These are phyloP conservation scores for Dactylellina leptospora DNA, from an alignment of 2,329 filamentous ascomycete species.

Conservation along the genomic window DNA sequence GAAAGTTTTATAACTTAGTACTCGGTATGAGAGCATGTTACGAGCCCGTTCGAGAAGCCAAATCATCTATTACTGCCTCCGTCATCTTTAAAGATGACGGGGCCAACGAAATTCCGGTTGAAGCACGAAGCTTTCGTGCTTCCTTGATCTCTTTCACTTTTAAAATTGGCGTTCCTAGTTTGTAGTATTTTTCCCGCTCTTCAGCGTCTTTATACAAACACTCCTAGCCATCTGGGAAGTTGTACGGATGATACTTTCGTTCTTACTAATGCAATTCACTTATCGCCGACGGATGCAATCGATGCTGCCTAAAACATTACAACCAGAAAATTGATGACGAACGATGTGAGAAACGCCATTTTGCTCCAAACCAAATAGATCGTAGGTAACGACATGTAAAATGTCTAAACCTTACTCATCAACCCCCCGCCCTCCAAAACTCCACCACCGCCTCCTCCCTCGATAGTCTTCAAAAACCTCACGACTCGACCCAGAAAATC, in stretches of 20 bases:
- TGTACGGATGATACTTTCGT: not conserved
- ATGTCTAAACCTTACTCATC: constrained; percentile 27
- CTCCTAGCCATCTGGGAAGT: not conserved
- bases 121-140: too few species aligned
- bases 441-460: constrained; percentile 2
- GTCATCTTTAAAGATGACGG: too few species aligned
- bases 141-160: constrained; percentile 9
- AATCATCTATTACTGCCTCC: constrained; percentile 13
- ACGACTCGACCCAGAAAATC: constrained; percentile 66
- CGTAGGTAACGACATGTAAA: not conserved
- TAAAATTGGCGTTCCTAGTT: constrained; percentile 17
- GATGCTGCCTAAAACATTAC: not conserved
- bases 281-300: constrained; percentile 4
- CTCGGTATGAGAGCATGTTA: not conserved
- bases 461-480: constrained; percentile 62
- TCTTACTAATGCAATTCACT: not conserved
- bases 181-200: not conserved
- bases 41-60: not conserved
- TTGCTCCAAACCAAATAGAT: not conserved
- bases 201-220: constrained; percentile 4
- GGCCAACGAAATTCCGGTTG: too few species aligned
- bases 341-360: constrained; percentile 1
- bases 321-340: not conserved
- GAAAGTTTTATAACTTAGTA: not conserved
- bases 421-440: constrained; percentile 18